These are phyloP conservation scores for Crucihimalaya himalaica DNA, from an alignment of 345 rosid genomes.

Conservation along the genomic window DNA sequence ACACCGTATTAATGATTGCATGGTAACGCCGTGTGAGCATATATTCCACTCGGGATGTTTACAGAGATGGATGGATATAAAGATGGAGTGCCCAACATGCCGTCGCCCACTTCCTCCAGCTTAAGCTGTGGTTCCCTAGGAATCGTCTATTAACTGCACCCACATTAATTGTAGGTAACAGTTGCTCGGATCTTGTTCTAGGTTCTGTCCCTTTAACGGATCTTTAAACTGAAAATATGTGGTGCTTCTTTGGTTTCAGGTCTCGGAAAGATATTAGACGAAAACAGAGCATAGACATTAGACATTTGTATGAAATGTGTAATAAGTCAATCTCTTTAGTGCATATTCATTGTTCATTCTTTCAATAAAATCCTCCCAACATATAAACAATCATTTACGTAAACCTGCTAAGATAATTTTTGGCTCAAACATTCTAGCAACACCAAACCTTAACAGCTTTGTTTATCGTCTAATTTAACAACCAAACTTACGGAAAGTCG, in stretches of 20 bases:
- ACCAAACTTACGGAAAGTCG: too few relatives aligned
- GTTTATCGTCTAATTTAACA: too few relatives aligned
- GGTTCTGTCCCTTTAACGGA: neutral
- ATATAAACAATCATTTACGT: neutral
- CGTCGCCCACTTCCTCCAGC: slow-evolving; percentile 93
- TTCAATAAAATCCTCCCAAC: neutral
- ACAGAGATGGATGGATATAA: slow-evolving; percentile 99
- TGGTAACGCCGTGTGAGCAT: slow-evolving; percentile 98
- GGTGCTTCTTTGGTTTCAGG: slow-evolving; percentile 28
- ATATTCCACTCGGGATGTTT: slow-evolving; percentile 92
- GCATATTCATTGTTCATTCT: slow-evolving; percentile 21
- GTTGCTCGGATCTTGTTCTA: neutral
- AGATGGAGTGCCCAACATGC: slow-evolving; percentile 99
- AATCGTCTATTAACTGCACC: slow-evolving; percentile 22
- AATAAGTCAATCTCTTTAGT: slow-evolving; percentile 22
- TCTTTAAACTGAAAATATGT: neutral
- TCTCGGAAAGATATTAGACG: slow-evolving; percentile 14
- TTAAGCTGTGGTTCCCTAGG: slow-evolving; percentile 29
- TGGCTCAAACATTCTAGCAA: neutral
- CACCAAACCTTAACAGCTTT: neutral
- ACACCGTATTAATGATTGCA: slow-evolving; percentile 68
- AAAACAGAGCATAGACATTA: slow-evolving; percentile 8
- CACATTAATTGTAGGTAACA: slow-evolving; percentile 22
- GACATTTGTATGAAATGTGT: slow-evolving; percentile 20
- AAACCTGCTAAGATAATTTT: too few relatives aligned